Percentiles rank a stretch among this genome's conserved stretches.
Conservation (phyloP, 345 rosid species). For the Linum usitatissimum region DNA sequence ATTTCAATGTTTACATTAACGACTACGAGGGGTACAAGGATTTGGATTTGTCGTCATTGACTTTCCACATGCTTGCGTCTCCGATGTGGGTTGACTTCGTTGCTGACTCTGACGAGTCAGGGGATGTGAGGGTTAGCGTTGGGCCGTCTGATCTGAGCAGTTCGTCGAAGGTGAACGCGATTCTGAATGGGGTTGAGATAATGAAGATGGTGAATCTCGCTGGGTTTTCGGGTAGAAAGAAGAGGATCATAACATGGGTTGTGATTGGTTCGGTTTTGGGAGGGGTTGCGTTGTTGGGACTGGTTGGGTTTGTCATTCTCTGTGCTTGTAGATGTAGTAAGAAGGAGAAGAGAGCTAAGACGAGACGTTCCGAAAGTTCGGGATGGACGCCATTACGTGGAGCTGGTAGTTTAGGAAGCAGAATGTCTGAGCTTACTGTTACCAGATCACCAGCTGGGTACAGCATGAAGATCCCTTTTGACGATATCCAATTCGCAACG, state of each 20-base stretch:
- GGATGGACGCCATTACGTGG: constrained; percentile 80
- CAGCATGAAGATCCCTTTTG: constrained; percentile 65
- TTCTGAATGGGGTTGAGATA: constrained; percentile 82
- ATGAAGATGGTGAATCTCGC: constrained; percentile 51
- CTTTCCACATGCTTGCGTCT: constrained; percentile 52
- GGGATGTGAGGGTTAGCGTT: constrained; percentile 48
- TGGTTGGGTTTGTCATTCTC: constrained; percentile 24
- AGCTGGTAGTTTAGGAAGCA: constrained; percentile 53
- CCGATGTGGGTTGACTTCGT: constrained; percentile 68
- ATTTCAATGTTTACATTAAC: constrained; percentile 67
- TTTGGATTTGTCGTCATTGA: constrained; percentile 67
- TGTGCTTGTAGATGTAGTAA: constrained; percentile 32
- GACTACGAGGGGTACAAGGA: constrained; percentile 47
- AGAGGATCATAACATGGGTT: constrained; percentile 42
- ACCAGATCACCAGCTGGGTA: constrained; percentile 46
- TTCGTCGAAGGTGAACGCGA: constrained; percentile 45
- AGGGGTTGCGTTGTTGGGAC: constrained; percentile 31
- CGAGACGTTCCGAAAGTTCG: constrained; percentile 45
- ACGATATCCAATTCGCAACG: constrained; percentile 60
- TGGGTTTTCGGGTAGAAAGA: constrained; percentile 8
- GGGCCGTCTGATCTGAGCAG: constrained; percentile 81
- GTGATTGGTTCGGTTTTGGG: constrained; percentile 52
- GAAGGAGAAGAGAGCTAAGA: constrained; percentile 27
- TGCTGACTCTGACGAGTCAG: constrained; percentile 45
- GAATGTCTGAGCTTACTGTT: constrained; percentile 59